Percentiles rank a stretch among this genome's conserved stretches.
phyloP scores from a whole-genome alignment of 2,329 filamentous ascomycete species.

The Diaporthe sp. region DNA sequence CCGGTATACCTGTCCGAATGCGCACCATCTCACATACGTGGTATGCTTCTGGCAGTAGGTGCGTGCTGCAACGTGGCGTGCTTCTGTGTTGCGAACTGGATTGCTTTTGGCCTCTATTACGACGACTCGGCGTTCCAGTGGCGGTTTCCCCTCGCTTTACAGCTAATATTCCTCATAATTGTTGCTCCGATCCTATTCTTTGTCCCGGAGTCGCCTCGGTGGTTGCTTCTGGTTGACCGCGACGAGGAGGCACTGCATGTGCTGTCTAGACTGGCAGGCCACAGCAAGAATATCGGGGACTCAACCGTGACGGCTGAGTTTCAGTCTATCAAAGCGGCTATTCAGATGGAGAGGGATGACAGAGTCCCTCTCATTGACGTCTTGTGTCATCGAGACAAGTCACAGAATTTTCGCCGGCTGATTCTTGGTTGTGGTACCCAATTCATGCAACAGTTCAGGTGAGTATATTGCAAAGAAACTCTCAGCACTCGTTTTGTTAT shows the following conservation, averaged over 20 bases:
- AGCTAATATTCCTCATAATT: conserved; percentile 49
- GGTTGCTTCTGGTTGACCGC: conserved; percentile 65
- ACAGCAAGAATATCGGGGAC: conserved; percentile 50
- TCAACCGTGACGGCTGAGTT: conserved; percentile 49
- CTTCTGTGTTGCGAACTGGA: conserved; percentile 62
- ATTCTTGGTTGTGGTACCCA: conserved; percentile 58
- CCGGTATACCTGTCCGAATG: conserved; percentile 51
- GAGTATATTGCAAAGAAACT: not conserved
- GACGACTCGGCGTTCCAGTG: conserved; percentile 44
- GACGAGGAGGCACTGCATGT: conserved; percentile 67
- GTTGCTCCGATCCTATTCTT: conserved; percentile 48
- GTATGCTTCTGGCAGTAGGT: conserved; percentile 60
- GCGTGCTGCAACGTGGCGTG: conserved; percentile 55
- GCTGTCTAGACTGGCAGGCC: conserved; percentile 68
- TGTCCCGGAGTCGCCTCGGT: conserved; percentile 64
- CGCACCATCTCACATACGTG: conserved; percentile 51
- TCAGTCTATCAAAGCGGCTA: conserved; percentile 51
- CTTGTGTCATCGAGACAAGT: conserved; percentile 52
- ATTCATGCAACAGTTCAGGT: conserved; percentile 60
- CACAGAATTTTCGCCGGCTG: conserved; percentile 52
- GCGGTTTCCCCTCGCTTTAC: conserved; percentile 46
- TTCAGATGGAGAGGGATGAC: conserved; percentile 51
- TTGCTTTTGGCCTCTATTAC: conserved; percentile 48
- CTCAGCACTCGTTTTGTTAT: not conserved
- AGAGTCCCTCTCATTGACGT: conserved; percentile 50